Conservation (phyloP, 1,284 basidiomycete genomes). For the Ganoderma lingzhi region DNA sequence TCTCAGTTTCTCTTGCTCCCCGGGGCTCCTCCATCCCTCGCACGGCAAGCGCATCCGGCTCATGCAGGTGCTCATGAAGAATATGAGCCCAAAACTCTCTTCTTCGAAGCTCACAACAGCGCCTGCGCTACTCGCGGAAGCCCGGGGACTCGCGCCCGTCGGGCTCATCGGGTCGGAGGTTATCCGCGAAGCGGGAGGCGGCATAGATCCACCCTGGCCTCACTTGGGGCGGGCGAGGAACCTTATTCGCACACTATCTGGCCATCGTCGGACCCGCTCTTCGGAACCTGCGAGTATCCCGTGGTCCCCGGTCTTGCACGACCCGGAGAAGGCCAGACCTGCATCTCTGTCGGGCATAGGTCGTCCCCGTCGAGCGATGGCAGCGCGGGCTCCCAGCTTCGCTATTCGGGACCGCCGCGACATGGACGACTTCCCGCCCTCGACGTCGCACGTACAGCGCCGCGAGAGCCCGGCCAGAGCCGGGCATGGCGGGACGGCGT, state of each 20-base stretch:
- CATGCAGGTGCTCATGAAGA: conserved; percentile 76
- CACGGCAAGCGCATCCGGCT: conserved; percentile 71
- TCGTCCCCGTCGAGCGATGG: background rate
- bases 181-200: too few species aligned
- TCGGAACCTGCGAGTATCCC: conserved; percentile 22
- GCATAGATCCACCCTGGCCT: background rate
- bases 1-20: conserved; percentile 76
- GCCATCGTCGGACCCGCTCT: conserved; percentile 28
- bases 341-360: conserved; percentile 21
- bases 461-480: background rate
- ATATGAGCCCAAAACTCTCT: conserved; percentile 61
- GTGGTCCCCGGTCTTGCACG: conserved; percentile 2
- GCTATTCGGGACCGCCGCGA: background rate
- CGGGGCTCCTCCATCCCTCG: conserved; percentile 65
- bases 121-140: background rate
- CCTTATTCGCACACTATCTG: conserved; percentile 4
- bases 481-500: conserved; percentile 8
- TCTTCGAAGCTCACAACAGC: conserved; percentile 59
- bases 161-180: conserved; percentile 1
- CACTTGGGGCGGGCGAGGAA: background rate
- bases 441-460: background rate
- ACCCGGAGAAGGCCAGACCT: conserved; percentile 15
- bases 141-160: background rate
- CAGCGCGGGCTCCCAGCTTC: background rate
- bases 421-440: background rate